A percentile compares a stretch with the other conserved stretches of the same genome.
These are phyloP conservation scores for Coemansia sp. DNA, from an alignment of 192 early-diverging fungal species.

Conservation along the genomic window DNA sequence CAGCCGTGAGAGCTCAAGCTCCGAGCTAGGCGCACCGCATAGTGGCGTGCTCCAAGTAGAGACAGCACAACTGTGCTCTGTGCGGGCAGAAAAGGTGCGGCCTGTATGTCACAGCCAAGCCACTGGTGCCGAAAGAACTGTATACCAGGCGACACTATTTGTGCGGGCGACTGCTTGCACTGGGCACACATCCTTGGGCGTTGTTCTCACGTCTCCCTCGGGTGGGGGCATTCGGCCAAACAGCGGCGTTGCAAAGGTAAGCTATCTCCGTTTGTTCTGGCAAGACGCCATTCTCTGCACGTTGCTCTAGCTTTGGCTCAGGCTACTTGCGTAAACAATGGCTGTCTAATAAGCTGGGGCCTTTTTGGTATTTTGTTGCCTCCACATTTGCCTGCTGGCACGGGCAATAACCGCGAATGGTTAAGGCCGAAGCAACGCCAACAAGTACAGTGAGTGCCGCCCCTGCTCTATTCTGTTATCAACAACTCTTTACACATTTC, in stretches of 20 bases:
- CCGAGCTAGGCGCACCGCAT: not conserved
- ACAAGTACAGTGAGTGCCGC: not conserved
- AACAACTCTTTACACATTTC: not conserved
- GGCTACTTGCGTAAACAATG: not conserved
- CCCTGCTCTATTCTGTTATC: not conserved
- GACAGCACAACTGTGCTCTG: not conserved
- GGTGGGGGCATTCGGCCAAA: not conserved
- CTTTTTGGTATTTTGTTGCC: not conserved
- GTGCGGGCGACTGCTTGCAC: not conserved
- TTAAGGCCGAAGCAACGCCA: not conserved
- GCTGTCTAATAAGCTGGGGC: not conserved
- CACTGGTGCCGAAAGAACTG: not conserved
- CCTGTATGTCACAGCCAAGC: not conserved
- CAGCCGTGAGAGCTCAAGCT: not conserved
- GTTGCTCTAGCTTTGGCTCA: not conserved
- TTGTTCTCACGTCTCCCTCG: slow-evolving; percentile 4
- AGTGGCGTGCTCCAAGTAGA: slow-evolving; percentile 1
- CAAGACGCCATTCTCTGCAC: not conserved
- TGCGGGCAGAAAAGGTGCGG: not conserved
- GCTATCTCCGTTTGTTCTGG: not conserved
- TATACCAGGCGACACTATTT: slow-evolving; percentile 3
- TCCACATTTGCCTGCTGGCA: not conserved
- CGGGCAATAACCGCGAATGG: not conserved
- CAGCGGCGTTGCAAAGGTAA: slow-evolving; percentile 4
- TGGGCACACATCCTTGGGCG: not conserved